A percentile compares a stretch with the other conserved stretches of the same genome.
Evolutionary conservation across 371 early-diverging fungal species (phyloP).

Genomic region (Mucor saturninus): DNA sequence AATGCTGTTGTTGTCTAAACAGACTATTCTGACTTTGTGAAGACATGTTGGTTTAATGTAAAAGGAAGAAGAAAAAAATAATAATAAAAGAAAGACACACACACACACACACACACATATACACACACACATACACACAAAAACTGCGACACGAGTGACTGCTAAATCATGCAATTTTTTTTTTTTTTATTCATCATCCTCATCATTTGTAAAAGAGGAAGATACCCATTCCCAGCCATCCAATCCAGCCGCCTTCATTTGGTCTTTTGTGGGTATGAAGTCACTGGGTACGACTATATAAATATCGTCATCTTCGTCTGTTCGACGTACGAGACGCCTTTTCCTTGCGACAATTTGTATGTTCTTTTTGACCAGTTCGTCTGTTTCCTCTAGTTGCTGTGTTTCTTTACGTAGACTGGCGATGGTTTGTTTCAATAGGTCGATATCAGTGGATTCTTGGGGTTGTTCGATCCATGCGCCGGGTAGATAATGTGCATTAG

Average conservation of each 20-base stretch:
- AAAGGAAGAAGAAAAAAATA: no score
- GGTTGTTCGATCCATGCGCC: constrained; percentile 45
- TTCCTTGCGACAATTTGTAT: constrained; percentile 47
- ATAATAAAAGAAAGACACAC: no score
- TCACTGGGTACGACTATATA: constrained; percentile 16
- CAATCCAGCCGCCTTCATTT: constrained; percentile 27
- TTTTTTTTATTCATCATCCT: background rate
- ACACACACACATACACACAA: no score
- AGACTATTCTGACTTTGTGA: constrained; percentile 37
- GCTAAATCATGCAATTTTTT: background rate
- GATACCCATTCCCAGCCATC: constrained; percentile 34
- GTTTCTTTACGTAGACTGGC: constrained; percentile 41
- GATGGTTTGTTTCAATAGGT: constrained; percentile 40
- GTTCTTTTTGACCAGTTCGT: constrained; percentile 48
- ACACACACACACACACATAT: no score
- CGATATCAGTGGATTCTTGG: constrained; percentile 7
- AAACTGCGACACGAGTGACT: background rate
- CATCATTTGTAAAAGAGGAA: background rate
- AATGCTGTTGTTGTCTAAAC: constrained; percentile 43
- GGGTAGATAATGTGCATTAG: constrained; percentile 27
- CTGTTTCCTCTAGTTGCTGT: constrained; percentile 43
- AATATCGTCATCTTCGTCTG: constrained; percentile 19
- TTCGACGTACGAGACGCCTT: constrained; percentile 29
- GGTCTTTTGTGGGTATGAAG: constrained; percentile 21
- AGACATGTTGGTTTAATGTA: constrained; percentile 1